Evolutionary conservation across 2,329 filamentous ascomycete species (phyloP).

Genomic region (Cercospora sp.): DNA sequence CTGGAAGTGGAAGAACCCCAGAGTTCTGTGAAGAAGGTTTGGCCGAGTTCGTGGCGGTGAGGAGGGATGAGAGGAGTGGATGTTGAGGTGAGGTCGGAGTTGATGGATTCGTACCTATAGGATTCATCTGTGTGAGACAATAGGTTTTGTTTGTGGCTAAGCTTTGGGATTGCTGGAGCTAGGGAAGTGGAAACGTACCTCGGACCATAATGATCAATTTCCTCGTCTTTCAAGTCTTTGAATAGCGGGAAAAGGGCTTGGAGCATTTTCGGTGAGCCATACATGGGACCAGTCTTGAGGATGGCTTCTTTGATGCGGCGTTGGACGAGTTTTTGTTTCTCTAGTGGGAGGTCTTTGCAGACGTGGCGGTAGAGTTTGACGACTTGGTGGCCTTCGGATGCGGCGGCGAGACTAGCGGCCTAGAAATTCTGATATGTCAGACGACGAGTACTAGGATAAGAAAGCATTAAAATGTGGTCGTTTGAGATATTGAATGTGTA

Average conservation of each 20-base stretch:
- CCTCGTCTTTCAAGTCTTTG: slow-evolving; percentile 21
- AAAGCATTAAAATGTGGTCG: not conserved
- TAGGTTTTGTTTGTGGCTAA: not conserved
- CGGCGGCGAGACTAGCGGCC: slow-evolving; percentile 17
- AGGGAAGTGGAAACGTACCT: not conserved
- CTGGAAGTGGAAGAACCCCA: slow-evolving; percentile 14
- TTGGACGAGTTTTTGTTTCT: slow-evolving; percentile 18
- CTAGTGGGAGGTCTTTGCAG: slow-evolving; percentile 11
- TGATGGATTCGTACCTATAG: not conserved
- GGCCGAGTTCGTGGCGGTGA: not conserved
- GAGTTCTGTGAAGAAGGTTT: slow-evolving; percentile 15
- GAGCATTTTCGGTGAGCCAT: slow-evolving; percentile 18
- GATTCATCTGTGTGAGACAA: not conserved
- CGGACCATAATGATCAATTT: slow-evolving; percentile 19
- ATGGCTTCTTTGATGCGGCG: slow-evolving; percentile 23
- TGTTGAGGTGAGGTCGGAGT: not conserved
- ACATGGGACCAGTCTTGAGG: slow-evolving; percentile 20
- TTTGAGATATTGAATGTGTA: too few relatives aligned
- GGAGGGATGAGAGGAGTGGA: not conserved
- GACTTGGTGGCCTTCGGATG: slow-evolving; percentile 20
- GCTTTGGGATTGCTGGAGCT: not conserved
- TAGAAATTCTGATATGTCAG: not conserved
- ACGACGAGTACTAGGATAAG: not conserved
- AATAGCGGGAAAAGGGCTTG: slow-evolving; percentile 20
- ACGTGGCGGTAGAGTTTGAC: slow-evolving; percentile 21